These are phyloP conservation scores for Eucalyptus sp. DNA, from an alignment of 345 rosid genomes.

Conservation along the genomic window DNA sequence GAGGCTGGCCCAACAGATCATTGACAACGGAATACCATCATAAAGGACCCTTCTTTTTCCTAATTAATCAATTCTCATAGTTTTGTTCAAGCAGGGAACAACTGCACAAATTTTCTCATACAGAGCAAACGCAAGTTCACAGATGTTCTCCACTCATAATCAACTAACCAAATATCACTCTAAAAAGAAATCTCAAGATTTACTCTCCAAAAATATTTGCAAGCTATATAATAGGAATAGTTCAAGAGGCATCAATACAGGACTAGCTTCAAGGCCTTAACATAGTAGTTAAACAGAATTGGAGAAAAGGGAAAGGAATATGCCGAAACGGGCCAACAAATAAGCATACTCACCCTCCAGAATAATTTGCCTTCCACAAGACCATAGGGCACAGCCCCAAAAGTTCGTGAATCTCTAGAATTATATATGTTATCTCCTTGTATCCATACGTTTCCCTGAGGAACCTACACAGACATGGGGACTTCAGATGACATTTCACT, in stretches of 20 bases:
- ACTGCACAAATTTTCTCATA: not conserved
- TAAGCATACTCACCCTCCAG: conserved; percentile 43
- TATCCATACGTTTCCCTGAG: conserved; percentile 61
- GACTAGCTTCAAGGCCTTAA: not conserved
- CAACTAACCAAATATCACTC: not conserved
- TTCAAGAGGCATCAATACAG: not conserved
- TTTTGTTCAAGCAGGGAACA: not conserved
- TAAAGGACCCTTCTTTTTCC: not conserved
- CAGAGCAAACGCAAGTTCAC: not conserved
- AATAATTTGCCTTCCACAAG: conserved; percentile 53
- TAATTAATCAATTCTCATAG: not conserved
- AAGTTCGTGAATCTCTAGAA: conserved; percentile 57
- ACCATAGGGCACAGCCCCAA: conserved; percentile 68
- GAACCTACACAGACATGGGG: conserved; percentile 34
- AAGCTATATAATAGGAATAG: not conserved
- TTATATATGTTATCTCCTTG: conserved; percentile 56
- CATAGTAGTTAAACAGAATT: not conserved
- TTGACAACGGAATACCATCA: not conserved
- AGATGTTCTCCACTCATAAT: not conserved
- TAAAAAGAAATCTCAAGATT: not conserved
- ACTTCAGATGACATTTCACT: not conserved
- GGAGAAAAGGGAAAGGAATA: not conserved
- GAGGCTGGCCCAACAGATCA: not conserved
- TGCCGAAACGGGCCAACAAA: not conserved
- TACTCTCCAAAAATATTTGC: not conserved